Conservation (phyloP, 2,329 filamentous ascomycete species). For the Fusarium piperis region DNA sequence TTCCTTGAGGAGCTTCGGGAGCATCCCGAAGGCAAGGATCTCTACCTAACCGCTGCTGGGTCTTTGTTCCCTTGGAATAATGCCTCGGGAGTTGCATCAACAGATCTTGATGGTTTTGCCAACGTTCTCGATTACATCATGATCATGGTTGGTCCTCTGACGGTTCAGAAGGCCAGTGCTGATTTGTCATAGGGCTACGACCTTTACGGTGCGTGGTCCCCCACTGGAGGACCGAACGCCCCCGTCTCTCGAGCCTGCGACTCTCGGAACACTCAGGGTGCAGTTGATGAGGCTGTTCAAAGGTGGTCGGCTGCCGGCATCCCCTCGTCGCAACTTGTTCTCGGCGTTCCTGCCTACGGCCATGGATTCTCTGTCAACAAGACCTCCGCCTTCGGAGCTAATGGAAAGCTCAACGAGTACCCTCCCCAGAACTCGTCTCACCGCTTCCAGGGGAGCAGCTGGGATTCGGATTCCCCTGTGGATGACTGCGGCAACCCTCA, state of each 20-base stretch:
- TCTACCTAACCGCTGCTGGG: slow-evolving; percentile 29
- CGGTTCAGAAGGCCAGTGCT: fast-evolving
- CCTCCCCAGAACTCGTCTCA: slow-evolving; percentile 29
- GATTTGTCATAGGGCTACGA: slow-evolving; percentile 34
- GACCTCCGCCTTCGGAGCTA: slow-evolving; percentile 5
- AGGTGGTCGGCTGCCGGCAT: slow-evolving; percentile 29
- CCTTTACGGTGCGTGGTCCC: slow-evolving; percentile 27
- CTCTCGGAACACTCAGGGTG: slow-evolving; percentile 27
- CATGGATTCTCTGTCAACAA: slow-evolving; percentile 34
- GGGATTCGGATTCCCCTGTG: slow-evolving; percentile 25
- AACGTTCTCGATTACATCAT: slow-evolving; percentile 34
- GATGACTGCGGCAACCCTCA: slow-evolving; percentile 28
- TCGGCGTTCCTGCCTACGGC: slow-evolving; percentile 26
- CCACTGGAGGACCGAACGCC: slow-evolving; percentile 28
- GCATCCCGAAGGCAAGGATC: slow-evolving; percentile 18
- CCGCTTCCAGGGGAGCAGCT: slow-evolving; percentile 37
- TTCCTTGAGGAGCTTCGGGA: slow-evolving; percentile 32
- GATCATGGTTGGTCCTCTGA: slow-evolving; percentile 21
- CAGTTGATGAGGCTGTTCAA: slow-evolving; percentile 11
- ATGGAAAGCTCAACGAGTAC: slow-evolving; percentile 19
- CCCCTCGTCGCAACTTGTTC: slow-evolving; percentile 26
- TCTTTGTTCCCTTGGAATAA: slow-evolving; percentile 35
- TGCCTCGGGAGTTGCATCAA: slow-evolving; percentile 11
- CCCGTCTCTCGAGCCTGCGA: slow-evolving; percentile 19
- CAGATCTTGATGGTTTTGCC: slow-evolving; percentile 26